phyloP scores from a whole-genome alignment of 139 green algal genomes.

The Yamagishiella unicocca region DNA sequence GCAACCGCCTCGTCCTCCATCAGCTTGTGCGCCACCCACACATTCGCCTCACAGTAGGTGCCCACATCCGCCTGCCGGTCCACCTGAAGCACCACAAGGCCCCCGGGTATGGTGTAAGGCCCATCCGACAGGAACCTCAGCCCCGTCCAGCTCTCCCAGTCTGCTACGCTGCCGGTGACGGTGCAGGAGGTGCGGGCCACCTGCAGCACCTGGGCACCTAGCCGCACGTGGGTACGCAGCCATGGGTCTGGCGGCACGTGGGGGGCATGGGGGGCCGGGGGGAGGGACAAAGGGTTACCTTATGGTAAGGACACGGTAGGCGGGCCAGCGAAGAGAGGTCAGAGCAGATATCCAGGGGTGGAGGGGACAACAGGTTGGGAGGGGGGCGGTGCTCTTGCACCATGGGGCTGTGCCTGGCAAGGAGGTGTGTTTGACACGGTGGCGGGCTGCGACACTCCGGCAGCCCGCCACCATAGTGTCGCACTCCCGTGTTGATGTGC shows the following conservation, averaged over 20 bases:
- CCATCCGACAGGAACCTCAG: background rate
- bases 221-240: conserved; percentile 6
- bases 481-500: no score
- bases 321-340: no score
- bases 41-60: background rate
- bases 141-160: conserved; percentile 13
- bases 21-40: conserved; percentile 14
- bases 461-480: no score
- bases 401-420: no score
- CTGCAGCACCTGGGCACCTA: background rate
- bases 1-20: no score
- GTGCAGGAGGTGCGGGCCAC: background rate
- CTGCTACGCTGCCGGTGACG: background rate
- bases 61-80: background rate
- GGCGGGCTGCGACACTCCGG: no score
- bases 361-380: no score
- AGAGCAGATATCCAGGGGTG: no score
- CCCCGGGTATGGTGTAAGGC: conserved; percentile 14
- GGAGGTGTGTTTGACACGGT: no score
- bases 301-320: no score
- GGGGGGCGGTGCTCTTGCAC: no score
- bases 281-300: background rate
- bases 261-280: background rate
- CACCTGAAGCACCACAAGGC: conserved; percentile 6
- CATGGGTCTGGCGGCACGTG: background rate